A percentile compares a stretch with the other conserved stretches of the same genome.
Evolutionary conservation across 1,139 yeast genomes (phyloP).

Genomic region (Candida sp.): DNA sequence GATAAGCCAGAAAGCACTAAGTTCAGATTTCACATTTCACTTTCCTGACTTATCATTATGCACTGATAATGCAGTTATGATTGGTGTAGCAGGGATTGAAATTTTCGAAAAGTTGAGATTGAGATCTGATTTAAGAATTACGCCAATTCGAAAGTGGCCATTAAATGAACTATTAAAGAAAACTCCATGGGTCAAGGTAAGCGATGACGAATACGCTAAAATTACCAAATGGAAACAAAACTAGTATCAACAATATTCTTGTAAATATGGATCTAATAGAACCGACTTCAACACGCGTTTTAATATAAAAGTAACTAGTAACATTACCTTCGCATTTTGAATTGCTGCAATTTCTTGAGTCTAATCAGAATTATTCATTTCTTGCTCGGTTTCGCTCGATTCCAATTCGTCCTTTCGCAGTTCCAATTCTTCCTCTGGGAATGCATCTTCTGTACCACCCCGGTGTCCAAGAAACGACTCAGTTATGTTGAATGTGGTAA

Average conservation of each 20-base stretch:
- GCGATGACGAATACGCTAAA: constrained; percentile 10
- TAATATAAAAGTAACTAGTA: too few relatives aligned
- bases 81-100: constrained; percentile 96
- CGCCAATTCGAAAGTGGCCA: constrained; percentile 79
- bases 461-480: constrained; percentile 52
- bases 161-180: constrained; percentile 43
- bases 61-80: constrained; percentile 96
- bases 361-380: background rate
- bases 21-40: constrained; percentile 27
- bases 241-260: too few relatives aligned
- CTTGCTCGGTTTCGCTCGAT: background rate
- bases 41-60: constrained; percentile 76
- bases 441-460: constrained; percentile 26
- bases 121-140: constrained; percentile 48
- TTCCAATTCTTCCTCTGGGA: constrained; percentile 17
- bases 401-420: background rate
- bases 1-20: constrained; percentile 6
- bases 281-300: too few relatives aligned
- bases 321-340: too few relatives aligned
- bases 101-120: constrained; percentile 54
- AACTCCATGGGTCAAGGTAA: constrained; percentile 46
- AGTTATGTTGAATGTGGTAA: constrained; percentile 48
- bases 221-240: constrained; percentile 5
- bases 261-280: too few relatives aligned
- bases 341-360: too few relatives aligned